Conservation (phyloP, 768 basidiomycete species). For the Coprinellus micaceus region DNA sequence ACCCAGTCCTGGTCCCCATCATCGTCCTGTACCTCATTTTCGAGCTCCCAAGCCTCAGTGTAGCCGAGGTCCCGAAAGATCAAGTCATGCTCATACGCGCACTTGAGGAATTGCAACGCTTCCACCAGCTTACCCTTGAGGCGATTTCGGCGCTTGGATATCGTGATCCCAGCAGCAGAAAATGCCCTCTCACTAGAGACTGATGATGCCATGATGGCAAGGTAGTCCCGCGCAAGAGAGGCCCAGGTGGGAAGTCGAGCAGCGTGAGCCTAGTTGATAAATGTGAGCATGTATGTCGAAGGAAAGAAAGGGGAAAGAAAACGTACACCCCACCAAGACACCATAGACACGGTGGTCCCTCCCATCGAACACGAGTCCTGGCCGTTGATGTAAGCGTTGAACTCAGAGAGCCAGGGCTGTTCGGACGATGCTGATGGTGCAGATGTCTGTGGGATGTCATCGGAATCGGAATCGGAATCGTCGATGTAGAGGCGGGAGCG, state of each 20-base stretch:
- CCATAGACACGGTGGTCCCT: background rate
- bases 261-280: background rate
- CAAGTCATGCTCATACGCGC: slow-evolving; percentile 6
- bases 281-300: background rate
- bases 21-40: slow-evolving; percentile 8
- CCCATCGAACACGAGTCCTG: background rate
- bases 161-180: slow-evolving; percentile 37
- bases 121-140: slow-evolving; percentile 32
- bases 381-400: background rate
- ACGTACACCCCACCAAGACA: slow-evolving; percentile 6
- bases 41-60: slow-evolving; percentile 19
- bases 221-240: slow-evolving; percentile 33
- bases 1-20: background rate
- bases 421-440: background rate
- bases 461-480: background rate
- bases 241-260: slow-evolving; percentile 28
- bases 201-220: slow-evolving; percentile 36
- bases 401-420: background rate
- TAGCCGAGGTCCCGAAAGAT: background rate
- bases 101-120: slow-evolving; percentile 26
- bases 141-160: slow-evolving; percentile 29
- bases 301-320: background rate
- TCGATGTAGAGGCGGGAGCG: background rate
- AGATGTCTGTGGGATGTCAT: background rate
- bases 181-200: slow-evolving; percentile 38